Evolutionary conservation across 2,329 filamentous ascomycete species (phyloP).

Genomic region (Fusarium avenaceum): DNA sequence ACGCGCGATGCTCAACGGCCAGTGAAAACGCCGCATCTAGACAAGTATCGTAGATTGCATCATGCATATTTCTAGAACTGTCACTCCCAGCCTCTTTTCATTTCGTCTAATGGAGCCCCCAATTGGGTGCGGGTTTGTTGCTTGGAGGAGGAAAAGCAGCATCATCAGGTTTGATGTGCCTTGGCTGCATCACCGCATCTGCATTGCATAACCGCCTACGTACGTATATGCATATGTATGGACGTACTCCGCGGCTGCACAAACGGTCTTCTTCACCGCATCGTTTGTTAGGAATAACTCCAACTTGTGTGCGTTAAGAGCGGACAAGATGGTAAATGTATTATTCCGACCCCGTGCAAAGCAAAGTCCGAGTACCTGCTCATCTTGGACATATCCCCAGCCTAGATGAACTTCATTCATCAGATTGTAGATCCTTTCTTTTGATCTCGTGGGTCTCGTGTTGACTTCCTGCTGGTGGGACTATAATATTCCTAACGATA

Average conservation of each 20-base stretch:
- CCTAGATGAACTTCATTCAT: slow-evolving; percentile 23
- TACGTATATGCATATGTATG: background rate
- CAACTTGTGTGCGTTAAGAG: background rate
- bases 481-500: background rate
- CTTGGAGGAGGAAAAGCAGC: slow-evolving; percentile 6
- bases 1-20: background rate
- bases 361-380: background rate
- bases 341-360: background rate
- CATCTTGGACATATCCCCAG: slow-evolving; percentile 1
- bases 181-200: slow-evolving; percentile 15
- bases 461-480: slow-evolving; percentile 25
- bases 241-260: background rate
- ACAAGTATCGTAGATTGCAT: slow-evolving; percentile 20
- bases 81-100: slow-evolving; percentile 23
- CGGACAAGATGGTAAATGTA: background rate
- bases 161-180: slow-evolving; percentile 15
- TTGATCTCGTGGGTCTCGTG: slow-evolving; percentile 27
- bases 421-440: slow-evolving; percentile 35
- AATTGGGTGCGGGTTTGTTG: background rate
- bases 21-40: slow-evolving; percentile 16
- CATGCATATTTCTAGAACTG: slow-evolving; percentile 36
- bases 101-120: slow-evolving; percentile 5
- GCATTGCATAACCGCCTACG: slow-evolving; percentile 15
- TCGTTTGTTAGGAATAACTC: slow-evolving; percentile 16
- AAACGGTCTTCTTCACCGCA: slow-evolving; percentile 34